Conservation (phyloP, 129 eudicot genomes). For the Cynara cardunculus region DNA sequence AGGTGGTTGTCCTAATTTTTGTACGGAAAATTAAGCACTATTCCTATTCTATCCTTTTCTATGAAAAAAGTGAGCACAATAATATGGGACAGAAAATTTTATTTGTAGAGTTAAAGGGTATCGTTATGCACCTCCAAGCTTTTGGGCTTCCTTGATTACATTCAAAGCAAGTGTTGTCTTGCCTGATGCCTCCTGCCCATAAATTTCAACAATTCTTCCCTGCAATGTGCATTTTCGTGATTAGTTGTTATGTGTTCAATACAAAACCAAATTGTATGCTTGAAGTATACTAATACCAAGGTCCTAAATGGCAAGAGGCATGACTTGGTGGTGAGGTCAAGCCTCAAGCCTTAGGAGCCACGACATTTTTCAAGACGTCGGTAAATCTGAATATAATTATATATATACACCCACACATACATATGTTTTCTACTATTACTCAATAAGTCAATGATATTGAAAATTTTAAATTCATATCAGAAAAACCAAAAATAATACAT, state of each 20-base stretch:
- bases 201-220: conserved; percentile 97
- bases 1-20: too few relatives aligned
- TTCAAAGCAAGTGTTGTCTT: conserved; percentile 96
- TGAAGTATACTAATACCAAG: background rate
- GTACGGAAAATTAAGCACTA: too few relatives aligned
- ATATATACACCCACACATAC: too few relatives aligned
- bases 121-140: conserved; percentile 75
- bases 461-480: too few relatives aligned
- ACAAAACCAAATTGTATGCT: background rate
- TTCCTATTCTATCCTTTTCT: too few relatives aligned
- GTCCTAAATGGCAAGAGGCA: background rate
- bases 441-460: too few relatives aligned
- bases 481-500: too few relatives aligned
- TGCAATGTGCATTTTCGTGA: conserved; percentile 31
- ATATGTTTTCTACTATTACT: too few relatives aligned
- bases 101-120: background rate
- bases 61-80: too few relatives aligned
- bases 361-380: background rate
- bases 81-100: background rate
- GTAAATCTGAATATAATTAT: too few relatives aligned
- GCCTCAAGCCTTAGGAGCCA: background rate
- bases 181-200: conserved; percentile 94
- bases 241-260: background rate
- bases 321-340: background rate
- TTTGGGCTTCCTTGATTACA: conserved; percentile 92